Evolutionary conservation across 371 early-diverging fungal species (phyloP).

Genomic region (Cladochytrium tenue): DNA sequence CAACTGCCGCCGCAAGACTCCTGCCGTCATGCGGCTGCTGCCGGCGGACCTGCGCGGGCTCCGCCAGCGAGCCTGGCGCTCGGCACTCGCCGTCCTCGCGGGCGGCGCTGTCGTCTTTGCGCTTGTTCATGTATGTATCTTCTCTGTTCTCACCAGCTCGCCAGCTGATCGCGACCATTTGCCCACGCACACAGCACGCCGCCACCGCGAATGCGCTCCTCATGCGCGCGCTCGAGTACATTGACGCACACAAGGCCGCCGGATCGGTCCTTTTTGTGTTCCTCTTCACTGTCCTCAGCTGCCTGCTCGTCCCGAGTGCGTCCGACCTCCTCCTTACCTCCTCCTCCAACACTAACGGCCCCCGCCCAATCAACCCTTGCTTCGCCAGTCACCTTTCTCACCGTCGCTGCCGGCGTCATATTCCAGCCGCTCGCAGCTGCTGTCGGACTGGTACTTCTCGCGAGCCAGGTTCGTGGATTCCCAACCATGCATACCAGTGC

Average conservation of each 20-base stretch:
- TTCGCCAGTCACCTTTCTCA: constrained; percentile 22
- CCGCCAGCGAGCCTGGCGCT: too few species aligned
- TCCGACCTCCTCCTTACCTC: background rate
- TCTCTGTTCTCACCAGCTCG: too few species aligned
- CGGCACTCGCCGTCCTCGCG: too few species aligned
- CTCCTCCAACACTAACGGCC: background rate
- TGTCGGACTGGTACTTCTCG: constrained; percentile 25
- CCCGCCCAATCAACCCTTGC: background rate
- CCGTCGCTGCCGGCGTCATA: constrained; percentile 33
- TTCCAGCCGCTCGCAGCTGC: constrained; percentile 28
- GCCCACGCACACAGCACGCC: too few species aligned
- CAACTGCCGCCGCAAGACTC: too few species aligned
- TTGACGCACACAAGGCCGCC: constrained; percentile 23
- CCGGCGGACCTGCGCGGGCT: too few species aligned
- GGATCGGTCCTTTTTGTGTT: constrained; percentile 24
- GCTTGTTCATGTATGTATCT: too few species aligned
- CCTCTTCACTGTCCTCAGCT: constrained; percentile 15
- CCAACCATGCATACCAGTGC: too few species aligned
- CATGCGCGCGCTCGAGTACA: constrained; percentile 25
- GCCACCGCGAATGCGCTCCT: too few species aligned
- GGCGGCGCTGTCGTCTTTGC: too few species aligned
- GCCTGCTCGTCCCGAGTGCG: constrained; percentile 27
- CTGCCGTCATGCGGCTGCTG: too few species aligned
- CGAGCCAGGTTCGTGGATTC: constrained; percentile 23
- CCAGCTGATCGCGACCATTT: too few species aligned